Evolutionary conservation across 352 stramenopile genomes (phyloP).

Genomic region (Hyaloperonospora brassicae): DNA sequence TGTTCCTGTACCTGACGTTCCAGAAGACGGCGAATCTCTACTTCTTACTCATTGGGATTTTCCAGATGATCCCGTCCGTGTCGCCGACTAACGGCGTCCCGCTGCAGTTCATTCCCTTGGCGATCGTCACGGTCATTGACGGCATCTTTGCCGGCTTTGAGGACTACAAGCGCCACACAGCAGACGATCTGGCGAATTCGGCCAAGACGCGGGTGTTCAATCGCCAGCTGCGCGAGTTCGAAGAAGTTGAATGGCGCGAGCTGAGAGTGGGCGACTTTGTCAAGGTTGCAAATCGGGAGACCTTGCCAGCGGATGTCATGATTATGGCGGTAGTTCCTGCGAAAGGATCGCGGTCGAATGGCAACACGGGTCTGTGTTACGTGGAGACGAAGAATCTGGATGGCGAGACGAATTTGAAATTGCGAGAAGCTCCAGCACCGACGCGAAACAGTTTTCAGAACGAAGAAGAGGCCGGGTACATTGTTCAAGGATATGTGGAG

Average conservation of each 20-base stretch:
- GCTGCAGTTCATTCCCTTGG: constrained; percentile 74
- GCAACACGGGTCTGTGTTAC: constrained; percentile 77
- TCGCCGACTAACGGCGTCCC: constrained; percentile 75
- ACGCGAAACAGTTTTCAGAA: constrained; percentile 61
- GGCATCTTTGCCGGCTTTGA: constrained; percentile 76
- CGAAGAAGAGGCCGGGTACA: constrained; percentile 55
- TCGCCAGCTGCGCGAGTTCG: constrained; percentile 71
- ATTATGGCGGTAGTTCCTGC: constrained; percentile 69
- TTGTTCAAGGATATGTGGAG: constrained; percentile 63
- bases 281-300: constrained; percentile 79
- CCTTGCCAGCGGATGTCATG: constrained; percentile 70
- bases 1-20: constrained; percentile 84
- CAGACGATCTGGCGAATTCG: constrained; percentile 68
- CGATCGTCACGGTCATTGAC: constrained; percentile 79
- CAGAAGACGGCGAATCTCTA: constrained; percentile 86
- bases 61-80: constrained; percentile 80
- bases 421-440: constrained; percentile 53
- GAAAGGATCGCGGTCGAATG: constrained; percentile 43
- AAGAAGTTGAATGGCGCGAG: constrained; percentile 77
- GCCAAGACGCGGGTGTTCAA: constrained; percentile 63
- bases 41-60: constrained; percentile 83
- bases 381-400: constrained; percentile 87
- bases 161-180: constrained; percentile 77
- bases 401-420: constrained; percentile 82
- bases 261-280: constrained; percentile 75